Evolutionary conservation across 768 basidiomycete genomes (phyloP), one percentile per base, ranked within the genome.

Genomic region (Termitomyces titanicus): DNA sequence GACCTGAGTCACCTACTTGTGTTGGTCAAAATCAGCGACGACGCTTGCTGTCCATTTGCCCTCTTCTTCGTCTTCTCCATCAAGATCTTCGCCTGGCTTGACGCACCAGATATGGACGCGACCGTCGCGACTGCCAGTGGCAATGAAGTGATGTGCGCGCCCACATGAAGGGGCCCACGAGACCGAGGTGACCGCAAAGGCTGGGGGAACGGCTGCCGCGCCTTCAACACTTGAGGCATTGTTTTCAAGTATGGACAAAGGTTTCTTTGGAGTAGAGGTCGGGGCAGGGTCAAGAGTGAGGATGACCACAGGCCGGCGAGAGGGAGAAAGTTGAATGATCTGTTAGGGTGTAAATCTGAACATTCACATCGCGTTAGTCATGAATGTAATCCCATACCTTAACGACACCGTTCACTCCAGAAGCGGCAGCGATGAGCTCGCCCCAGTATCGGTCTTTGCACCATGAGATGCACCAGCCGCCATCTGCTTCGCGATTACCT

Each of bases 361-460:
- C 11, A 31, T 38, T 38, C n/a, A 20, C 42, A 29, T 45, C 18
- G 5, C 7, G 17, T 17, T 24, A 39, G 34, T 27, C 25, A 29
- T n/a, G 22, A 33, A 15, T 1, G 37, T 9, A 33, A 0, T 24
- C 7, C 52, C 76, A 51, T 40, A 94, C 93, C 69, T 96, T 94
- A 43, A 98, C 75, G 20, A 83, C 70, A 0, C 91, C 89, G 55
- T 76, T 81, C 1, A 82, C 77, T 1, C 94, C 94, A 51, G 81
- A 82, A 2, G 85, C 82, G 0, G 84, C 86, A 9, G 93, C 94
- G 47, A 98, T 76, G 18, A 96, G 65, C 66, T 94, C 91, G 2
- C 96, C 96, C 94, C 94, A 97, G 70, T 94, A 97, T 57, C 82
- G 79, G 63, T 98, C 97, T 65, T 93, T 92, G 70, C 95, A 98